These are phyloP conservation scores for Candida adriatica DNA, from an alignment of 805 yeast genomes.

Conservation along the genomic window DNA sequence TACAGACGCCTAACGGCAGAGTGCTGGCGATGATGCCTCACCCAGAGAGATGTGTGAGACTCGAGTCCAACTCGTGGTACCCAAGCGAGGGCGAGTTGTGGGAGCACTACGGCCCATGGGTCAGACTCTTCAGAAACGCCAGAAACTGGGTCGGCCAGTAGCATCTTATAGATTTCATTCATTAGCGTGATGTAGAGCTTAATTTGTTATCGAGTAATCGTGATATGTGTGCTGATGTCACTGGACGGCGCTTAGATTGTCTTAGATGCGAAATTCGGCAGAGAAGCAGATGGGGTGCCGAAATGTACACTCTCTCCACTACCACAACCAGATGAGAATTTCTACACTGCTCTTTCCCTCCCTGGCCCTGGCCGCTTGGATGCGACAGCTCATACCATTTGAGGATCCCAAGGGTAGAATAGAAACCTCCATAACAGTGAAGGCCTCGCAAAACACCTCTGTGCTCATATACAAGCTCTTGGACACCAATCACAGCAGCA, in stretches of 20 bases:
- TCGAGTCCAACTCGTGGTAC: constrained; percentile 87
- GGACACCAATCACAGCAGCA: constrained; percentile 9
- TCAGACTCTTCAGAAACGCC: constrained; percentile 84
- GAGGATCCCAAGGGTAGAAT: background rate
- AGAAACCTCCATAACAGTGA: background rate
- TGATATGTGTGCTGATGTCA: too few relatives aligned
- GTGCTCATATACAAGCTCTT: constrained; percentile 10
- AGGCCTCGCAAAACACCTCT: constrained; percentile 2
- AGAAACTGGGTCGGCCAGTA: constrained; percentile 77
- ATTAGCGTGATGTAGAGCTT: too few relatives aligned
- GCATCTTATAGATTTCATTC: too few relatives aligned
- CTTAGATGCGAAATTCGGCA: too few relatives aligned
- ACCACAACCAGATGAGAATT: too few relatives aligned
- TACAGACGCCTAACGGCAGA: constrained; percentile 84
- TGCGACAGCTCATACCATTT: too few relatives aligned
- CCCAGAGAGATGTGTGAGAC: constrained; percentile 89
- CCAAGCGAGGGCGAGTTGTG: constrained; percentile 60
- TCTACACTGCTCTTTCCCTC: too few relatives aligned
- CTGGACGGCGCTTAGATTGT: too few relatives aligned
- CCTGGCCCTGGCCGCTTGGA: too few relatives aligned
- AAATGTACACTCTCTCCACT: too few relatives aligned
- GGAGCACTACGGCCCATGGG: constrained; percentile 93
- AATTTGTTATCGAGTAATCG: too few relatives aligned
- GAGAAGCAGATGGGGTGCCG: too few relatives aligned
- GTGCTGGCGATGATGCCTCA: constrained; percentile 99